These are phyloP conservation scores for Teunomyces aglyptinius DNA, from an alignment of 805 yeast species.

Conservation along the genomic window DNA sequence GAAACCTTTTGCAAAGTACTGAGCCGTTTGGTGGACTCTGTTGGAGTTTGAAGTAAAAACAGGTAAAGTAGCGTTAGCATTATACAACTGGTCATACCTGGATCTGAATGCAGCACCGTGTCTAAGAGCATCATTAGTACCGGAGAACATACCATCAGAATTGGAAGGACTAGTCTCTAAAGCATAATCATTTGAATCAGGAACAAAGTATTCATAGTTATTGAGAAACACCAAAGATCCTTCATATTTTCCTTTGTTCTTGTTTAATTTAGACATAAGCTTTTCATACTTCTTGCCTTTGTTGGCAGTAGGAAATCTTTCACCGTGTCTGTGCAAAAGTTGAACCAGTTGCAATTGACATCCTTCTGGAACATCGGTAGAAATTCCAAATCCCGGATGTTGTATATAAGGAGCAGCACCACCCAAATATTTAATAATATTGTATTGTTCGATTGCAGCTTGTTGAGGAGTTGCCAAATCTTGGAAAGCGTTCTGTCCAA, in stretches of 20 bases:
- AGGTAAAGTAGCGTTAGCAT: slow-evolving; percentile 36
- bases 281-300: slow-evolving; percentile 28
- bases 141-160: slow-evolving; percentile 47
- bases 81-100: slow-evolving; percentile 49
- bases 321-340: slow-evolving; percentile 77
- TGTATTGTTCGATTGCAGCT: slow-evolving; percentile 44
- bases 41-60: slow-evolving; percentile 56
- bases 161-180: slow-evolving; percentile 51
- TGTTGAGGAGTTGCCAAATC: slow-evolving; percentile 40
- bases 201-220: slow-evolving; percentile 49
- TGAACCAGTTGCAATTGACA: slow-evolving; percentile 68
- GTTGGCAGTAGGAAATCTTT: slow-evolving; percentile 56
- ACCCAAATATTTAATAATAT: slow-evolving; percentile 50
- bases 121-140: slow-evolving; percentile 46
- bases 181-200: slow-evolving; percentile 38
- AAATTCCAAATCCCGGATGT: slow-evolving; percentile 52
- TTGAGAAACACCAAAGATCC: slow-evolving; percentile 56
- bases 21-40: slow-evolving; percentile 55
- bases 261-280: slow-evolving; percentile 17
- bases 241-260: slow-evolving; percentile 25
- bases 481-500: slow-evolving; percentile 23
- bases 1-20: slow-evolving; percentile 59
- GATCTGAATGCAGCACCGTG: slow-evolving; percentile 51
- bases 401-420: slow-evolving; percentile 57
- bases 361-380: slow-evolving; percentile 46